A percentile compares a stretch with the other conserved stretches of the same genome.
phyloP scores from a whole-genome alignment of 495 filamentous ascomycete genomes.

The Neurospora intermedia region DNA sequence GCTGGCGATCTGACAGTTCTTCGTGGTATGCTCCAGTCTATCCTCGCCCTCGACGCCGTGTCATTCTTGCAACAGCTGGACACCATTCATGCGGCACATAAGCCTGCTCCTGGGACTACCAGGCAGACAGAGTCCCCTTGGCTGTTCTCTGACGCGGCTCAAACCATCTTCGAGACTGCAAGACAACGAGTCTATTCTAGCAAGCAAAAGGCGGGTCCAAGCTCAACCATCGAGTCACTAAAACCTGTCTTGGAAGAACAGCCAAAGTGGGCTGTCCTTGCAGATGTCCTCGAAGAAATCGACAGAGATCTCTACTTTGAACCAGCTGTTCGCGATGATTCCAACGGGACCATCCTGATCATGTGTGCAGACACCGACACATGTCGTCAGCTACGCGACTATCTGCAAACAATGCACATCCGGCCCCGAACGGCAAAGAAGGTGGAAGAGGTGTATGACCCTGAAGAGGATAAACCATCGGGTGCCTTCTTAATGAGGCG shows the following conservation, averaged over 20 bases:
- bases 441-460: conserved; percentile 28
- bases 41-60: conserved; percentile 83
- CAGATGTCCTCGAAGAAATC: conserved; percentile 85
- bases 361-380: conserved; percentile 91
- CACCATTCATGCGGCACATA: conserved; percentile 82
- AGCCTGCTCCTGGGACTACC: conserved; percentile 78
- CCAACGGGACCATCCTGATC: conserved; percentile 80
- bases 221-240: conserved; percentile 50
- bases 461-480: conserved; percentile 49
- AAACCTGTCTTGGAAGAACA: conserved; percentile 85
- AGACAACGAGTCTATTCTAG: conserved; percentile 77
- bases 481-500: conserved; percentile 81
- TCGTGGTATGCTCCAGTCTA: conserved; percentile 71
- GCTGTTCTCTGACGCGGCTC: conserved; percentile 91
- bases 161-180: conserved; percentile 86
- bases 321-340: conserved; percentile 62
- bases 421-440: conserved; percentile 38
- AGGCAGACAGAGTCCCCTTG: conserved; percentile 86
- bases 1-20: conserved; percentile 80
- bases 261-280: conserved; percentile 83
- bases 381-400: conserved; percentile 83
- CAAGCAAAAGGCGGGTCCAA: conserved; percentile 27
- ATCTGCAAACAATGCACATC: conserved; percentile 84
- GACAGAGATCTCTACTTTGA: conserved; percentile 85
- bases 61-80: conserved; percentile 89